Evolutionary conservation across 257 asterid species (phyloP).

Genomic region (Nicotiana attenuata): DNA sequence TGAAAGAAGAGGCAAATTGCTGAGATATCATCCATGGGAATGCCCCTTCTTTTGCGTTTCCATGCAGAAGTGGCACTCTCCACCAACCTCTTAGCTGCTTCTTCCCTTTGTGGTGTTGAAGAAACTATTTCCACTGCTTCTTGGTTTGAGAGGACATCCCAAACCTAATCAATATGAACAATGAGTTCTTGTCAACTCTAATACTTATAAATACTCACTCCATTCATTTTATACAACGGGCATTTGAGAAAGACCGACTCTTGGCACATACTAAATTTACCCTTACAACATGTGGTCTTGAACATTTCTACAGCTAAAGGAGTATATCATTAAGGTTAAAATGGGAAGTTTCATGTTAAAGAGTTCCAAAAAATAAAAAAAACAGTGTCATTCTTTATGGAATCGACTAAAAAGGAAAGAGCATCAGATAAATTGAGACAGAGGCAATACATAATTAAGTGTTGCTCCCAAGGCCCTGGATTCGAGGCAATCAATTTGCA

Average conservation of each 20-base stretch:
- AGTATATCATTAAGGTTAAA: background rate
- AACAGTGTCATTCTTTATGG: background rate
- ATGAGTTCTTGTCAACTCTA: background rate
- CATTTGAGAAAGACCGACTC: background rate
- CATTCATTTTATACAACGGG: no score
- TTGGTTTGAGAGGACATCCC: conserved; percentile 75
- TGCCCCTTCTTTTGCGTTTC: conserved; percentile 51
- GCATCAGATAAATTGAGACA: background rate
- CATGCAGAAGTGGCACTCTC: conserved; percentile 53
- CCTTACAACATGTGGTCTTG: background rate
- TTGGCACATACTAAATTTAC: background rate
- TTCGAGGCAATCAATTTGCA: background rate
- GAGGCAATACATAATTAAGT: background rate
- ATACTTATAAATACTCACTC: background rate
- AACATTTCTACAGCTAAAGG: background rate
- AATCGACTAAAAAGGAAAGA: background rate
- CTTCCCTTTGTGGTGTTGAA: conserved; percentile 38
- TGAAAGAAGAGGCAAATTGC: conserved; percentile 70
- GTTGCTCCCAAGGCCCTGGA: background rate
- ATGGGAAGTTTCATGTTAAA: background rate
- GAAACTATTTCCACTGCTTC: conserved; percentile 68
- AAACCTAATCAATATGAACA: conserved; percentile 32
- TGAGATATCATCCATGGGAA: conserved; percentile 69
- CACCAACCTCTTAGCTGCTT: conserved; percentile 57
- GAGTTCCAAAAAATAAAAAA: background rate